Percentiles rank a stretch among this genome's conserved stretches.
Conservation (phyloP, 2,329 filamentous ascomycete genomes). For the Aspergillus vadensis region DNA sequence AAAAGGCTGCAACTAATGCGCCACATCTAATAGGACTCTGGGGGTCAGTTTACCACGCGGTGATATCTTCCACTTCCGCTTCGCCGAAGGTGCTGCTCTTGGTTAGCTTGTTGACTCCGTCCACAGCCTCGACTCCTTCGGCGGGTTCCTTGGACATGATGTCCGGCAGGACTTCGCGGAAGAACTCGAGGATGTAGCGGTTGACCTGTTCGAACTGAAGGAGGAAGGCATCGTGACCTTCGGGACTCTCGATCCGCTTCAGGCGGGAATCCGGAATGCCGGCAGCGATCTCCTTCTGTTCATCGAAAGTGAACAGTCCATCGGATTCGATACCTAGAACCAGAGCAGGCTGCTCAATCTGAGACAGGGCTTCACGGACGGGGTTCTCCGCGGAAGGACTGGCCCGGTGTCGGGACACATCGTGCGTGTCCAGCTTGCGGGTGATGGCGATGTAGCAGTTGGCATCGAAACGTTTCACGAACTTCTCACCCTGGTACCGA, state of each 20-base stretch:
- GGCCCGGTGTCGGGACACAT: conserved; percentile 77
- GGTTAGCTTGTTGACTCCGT: conserved; percentile 63
- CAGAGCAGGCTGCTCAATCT: conserved; percentile 85
- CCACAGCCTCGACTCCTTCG: conserved; percentile 51
- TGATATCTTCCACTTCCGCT: conserved; percentile 94
- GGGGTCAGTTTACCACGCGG: conserved; percentile 69
- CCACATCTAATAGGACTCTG: conserved; percentile 19
- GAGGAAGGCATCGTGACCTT: conserved; percentile 95
- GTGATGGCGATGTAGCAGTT: conserved; percentile 99
- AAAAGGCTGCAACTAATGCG: conserved; percentile 34
- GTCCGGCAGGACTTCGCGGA: conserved; percentile 79
- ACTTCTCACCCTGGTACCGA: conserved; percentile 93
- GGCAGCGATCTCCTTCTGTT: conserved; percentile 87
- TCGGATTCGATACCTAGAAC: conserved; percentile 95
- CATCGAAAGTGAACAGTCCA: conserved; percentile 93
- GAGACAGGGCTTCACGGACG: conserved; percentile 72
- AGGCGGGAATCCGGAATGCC: conserved; percentile 76
- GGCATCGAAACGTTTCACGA: conserved; percentile 94
- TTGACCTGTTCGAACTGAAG: conserved; percentile 98
- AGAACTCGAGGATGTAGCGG: conserved; percentile 77
- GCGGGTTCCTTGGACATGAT: conserved; percentile 72
- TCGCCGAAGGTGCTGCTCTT: conserved; percentile 95
- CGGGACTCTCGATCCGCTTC: conserved; percentile 86
- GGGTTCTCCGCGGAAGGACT: conserved; percentile 43
- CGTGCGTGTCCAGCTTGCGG: conserved; percentile 94